These are phyloP conservation scores for Marchantia paleacea DNA, from an alignment of 225 moss, liverwort and hornwort genomes.

Conservation along the genomic window DNA sequence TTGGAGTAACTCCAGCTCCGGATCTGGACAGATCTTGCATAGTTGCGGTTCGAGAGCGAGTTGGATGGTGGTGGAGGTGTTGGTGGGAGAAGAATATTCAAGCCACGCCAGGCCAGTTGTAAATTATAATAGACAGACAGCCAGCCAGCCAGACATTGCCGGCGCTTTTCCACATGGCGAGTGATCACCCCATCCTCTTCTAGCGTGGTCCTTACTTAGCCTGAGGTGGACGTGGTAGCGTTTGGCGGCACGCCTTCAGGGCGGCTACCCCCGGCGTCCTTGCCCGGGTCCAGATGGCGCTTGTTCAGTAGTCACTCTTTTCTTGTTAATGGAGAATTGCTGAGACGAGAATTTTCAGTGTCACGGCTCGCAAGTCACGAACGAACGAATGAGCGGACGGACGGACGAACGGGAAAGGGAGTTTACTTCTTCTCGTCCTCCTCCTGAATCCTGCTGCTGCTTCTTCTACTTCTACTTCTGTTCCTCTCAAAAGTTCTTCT, in stretches of 20 bases:
- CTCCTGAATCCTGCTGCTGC: neutral
- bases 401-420: neutral
- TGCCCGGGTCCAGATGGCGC: neutral
- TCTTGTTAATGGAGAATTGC: neutral
- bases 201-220: neutral
- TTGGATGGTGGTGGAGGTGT: too few relatives aligned
- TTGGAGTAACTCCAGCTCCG: too few relatives aligned
- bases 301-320: neutral
- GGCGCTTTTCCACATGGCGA: neutral
- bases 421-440: neutral
- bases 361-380: too few relatives aligned
- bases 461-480: neutral
- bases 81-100: too few relatives aligned
- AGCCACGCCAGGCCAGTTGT: neutral
- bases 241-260: neutral
- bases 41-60: too few relatives aligned
- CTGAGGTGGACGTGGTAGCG: neutral
- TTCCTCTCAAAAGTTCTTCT: neutral
- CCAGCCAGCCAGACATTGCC: neutral
- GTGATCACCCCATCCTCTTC: neutral
- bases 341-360: neutral
- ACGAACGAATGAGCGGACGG: too few relatives aligned
- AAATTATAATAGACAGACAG: neutral
- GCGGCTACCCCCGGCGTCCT: neutral
- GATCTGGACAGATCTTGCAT: too few relatives aligned